Conservation (phyloP, 495 filamentous ascomycete genomes). For the Hypoxylon fragiforme region DNA sequence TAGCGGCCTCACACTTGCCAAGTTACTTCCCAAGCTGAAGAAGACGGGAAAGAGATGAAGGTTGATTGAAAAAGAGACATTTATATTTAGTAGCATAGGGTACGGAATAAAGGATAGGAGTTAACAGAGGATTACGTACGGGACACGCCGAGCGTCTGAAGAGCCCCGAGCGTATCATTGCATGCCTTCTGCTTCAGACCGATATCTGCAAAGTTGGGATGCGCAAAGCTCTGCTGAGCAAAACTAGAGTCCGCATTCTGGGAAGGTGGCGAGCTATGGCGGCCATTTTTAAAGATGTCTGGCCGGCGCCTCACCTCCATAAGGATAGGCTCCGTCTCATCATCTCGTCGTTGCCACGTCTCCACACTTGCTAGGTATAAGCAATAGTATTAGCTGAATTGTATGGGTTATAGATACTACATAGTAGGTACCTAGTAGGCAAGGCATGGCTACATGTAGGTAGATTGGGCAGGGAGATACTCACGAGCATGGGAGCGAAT, state of each 20-base stretch:
- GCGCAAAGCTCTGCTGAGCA: slow-evolving; percentile 33
- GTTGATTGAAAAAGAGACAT: neutral
- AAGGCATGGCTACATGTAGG: neutral
- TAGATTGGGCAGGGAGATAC: neutral
- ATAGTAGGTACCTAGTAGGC: slow-evolving; percentile 5
- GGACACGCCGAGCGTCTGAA: slow-evolving; percentile 51
- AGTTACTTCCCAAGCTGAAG: neutral
- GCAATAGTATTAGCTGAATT: too few species aligned
- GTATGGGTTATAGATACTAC: too few species aligned
- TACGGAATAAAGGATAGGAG: neutral
- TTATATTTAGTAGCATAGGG: neutral
- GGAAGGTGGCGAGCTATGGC: slow-evolving; percentile 23
- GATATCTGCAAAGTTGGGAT: slow-evolving; percentile 47
- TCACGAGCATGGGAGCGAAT: slow-evolving; percentile 36
- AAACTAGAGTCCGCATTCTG: slow-evolving; percentile 37
- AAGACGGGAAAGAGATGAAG: neutral
- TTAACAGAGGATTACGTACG: slow-evolving; percentile 25
- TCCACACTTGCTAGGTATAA: slow-evolving; percentile 29
- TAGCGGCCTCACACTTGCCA: neutral
- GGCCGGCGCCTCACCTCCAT: slow-evolving; percentile 29
- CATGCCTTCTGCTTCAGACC: slow-evolving; percentile 49
- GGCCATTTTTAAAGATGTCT: slow-evolving; percentile 6
- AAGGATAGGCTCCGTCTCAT: slow-evolving; percentile 33
- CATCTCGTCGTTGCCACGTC: slow-evolving; percentile 28
- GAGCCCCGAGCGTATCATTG: slow-evolving; percentile 52